Percentiles rank a stretch among this genome's conserved stretches.
Evolutionary conservation across 2,329 filamentous ascomycete species (phyloP).

Genomic region (Chalara sp.): DNA sequence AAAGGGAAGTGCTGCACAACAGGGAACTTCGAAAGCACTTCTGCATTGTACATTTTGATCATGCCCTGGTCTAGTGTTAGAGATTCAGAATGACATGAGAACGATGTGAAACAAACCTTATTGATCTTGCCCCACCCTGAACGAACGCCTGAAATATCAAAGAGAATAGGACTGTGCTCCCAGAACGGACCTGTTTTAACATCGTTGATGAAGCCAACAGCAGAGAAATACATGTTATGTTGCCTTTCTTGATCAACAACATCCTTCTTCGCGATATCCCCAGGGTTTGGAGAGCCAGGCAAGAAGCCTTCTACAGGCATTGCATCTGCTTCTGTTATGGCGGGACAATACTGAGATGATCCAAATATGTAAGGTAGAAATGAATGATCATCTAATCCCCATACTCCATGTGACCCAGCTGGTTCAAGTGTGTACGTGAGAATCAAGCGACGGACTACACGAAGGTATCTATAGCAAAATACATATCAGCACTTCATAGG

Average conservation of each 20-base stretch:
- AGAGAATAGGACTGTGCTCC: conserved; percentile 92
- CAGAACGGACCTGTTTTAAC: conserved; percentile 96
- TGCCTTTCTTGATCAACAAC: conserved; percentile 59
- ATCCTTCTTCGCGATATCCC: conserved; percentile 57
- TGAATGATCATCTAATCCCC: conserved; percentile 96
- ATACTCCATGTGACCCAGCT: conserved; percentile 92
- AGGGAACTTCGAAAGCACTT: conserved; percentile 93
- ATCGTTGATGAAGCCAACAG: conserved; percentile 93
- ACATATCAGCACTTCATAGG: background rate
- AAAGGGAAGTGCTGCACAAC: conserved; percentile 96
- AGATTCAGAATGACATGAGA: background rate
- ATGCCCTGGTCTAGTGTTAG: conserved; percentile 55
- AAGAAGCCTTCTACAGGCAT: conserved; percentile 78
- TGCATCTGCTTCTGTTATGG: conserved; percentile 55
- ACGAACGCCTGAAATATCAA: conserved; percentile 85
- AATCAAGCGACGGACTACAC: conserved; percentile 75
- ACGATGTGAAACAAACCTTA: conserved; percentile 43
- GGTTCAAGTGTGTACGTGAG: conserved; percentile 89
- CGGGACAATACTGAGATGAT: conserved; percentile 78
- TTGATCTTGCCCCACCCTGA: conserved; percentile 99
- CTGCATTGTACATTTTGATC: conserved; percentile 98
- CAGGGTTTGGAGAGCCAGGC: conserved; percentile 62
- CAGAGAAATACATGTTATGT: conserved; percentile 85
- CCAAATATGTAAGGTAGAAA: conserved; percentile 94
- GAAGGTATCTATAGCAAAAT: conserved; percentile 57